phyloP scores from a whole-genome alignment of 2,329 filamentous ascomycete species.

The Cordyceps sp. region DNA sequence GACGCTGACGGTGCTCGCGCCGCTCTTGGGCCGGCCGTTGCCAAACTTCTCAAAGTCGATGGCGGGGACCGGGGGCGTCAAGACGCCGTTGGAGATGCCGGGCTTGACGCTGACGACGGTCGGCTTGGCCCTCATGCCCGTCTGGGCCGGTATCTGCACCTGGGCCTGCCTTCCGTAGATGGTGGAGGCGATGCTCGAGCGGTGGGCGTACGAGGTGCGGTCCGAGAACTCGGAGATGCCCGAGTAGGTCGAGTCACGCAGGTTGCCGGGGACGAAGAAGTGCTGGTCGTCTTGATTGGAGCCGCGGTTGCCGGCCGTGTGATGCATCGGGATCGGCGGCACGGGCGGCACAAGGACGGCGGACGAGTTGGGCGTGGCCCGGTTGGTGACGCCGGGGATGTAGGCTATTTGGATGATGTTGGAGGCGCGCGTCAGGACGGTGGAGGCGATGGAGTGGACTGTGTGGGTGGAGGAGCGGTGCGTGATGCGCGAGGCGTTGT shows the following conservation, averaged over 20 bases:
- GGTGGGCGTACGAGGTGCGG: conserved; percentile 43
- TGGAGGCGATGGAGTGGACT: conserved; percentile 86
- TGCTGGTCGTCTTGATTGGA: conserved; percentile 57
- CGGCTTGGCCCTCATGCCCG: conserved; percentile 73
- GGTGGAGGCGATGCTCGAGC: conserved; percentile 74
- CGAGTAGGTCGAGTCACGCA: conserved; percentile 84
- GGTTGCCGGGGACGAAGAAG: conserved; percentile 82
- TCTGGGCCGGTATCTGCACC: conserved; percentile 67
- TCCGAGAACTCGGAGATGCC: conserved; percentile 49
- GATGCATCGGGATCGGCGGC: conserved; percentile 66
- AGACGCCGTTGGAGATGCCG: conserved; percentile 32
- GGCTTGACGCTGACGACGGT: conserved; percentile 88
- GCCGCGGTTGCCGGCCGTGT: conserved; percentile 29
- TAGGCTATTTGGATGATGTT: conserved; percentile 99
- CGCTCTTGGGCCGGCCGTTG: conserved; percentile 30
- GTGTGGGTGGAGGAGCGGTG: conserved; percentile 64
- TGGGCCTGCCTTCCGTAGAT: conserved; percentile 87
- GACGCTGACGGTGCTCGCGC: conserved; percentile 45
- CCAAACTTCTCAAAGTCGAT: conserved; percentile 50
- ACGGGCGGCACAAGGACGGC: conserved; percentile 77
- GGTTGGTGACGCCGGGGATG: conserved; percentile 91
- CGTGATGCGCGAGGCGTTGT: conserved; percentile 23
- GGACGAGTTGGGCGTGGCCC: conserved; percentile 70
- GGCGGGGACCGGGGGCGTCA: conserved; percentile 54
- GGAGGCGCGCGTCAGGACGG: conserved; percentile 84